Base-by-base conservation (phyloP, 2,329 filamentous ascomycete genomes). In the Cladophialophora psammophila region DNA sequence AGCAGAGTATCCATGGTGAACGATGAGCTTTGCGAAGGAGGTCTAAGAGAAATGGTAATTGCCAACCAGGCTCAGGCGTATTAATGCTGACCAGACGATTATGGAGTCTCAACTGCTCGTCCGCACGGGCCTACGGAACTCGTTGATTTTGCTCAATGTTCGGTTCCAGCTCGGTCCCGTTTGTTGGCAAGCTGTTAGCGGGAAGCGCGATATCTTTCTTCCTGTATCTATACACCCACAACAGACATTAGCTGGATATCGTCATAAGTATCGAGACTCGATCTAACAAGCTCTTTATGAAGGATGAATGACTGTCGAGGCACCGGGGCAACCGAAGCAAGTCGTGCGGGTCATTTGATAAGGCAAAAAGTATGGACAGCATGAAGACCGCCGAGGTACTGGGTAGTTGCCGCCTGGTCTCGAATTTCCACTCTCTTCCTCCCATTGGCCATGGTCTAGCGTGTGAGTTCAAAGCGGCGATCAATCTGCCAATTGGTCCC, bases 1-100 rank as follows among this genome's bases (percentile, higher is more conserved):
- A 84, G 76, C 68, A 84, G 74, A 13, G 82, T 84, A 72, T 84
- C 82, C 82, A 84, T 84, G 64, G 57, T 64, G 60, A 40, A n/a
- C 67, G 66, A 36, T 32, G 40, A 53, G 8, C 10, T 8, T 50
- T 10, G 45, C 20, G 26, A 31, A 15, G 26, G 5, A 50, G 20
- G 4, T 26, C 45, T 26, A 50, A 50, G 20, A 5, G 13, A 12
- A 20, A 50, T 10, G 45, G 12, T 50, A 50, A 31, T 18, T 50
- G 18, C 12, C 45, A 12, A 50, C 18, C 45, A 9, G 10, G 45
- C 18, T 2, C 45, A 12, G 42, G 20, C 9, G 20, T 50, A 50
- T 50, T 5, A 15, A 57, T 5, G 13, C 18, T 12, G 54, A 56
- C 20, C 50, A 60, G 34, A 35, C 48, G 53, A 9, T n/a, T 26